Percentiles rank a stretch among this genome's conserved stretches.
Evolutionary conservation across 1,284 basidiomycete species (phyloP).

Genomic region (Cutaneotrichosporon mucoides): DNA sequence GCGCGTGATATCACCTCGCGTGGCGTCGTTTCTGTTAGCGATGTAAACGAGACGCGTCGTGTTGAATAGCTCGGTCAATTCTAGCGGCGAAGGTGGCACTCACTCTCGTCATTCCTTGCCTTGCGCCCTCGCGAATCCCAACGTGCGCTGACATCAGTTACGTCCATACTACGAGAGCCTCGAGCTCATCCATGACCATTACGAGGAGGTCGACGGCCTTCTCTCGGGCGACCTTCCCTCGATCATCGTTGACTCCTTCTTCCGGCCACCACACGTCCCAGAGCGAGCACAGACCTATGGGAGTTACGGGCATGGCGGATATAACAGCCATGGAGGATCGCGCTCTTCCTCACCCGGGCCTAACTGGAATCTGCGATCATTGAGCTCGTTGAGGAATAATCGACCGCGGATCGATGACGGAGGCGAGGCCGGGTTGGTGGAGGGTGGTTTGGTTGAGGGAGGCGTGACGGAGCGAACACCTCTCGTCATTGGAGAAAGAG

Average conservation of each 20-base stretch:
- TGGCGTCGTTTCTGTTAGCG: too few relatives aligned
- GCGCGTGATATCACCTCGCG: too few relatives aligned
- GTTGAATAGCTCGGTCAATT: too few relatives aligned
- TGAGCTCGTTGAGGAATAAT: not conserved
- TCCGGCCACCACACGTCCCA: not conserved
- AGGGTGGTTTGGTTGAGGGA: too few relatives aligned
- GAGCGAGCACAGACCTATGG: not conserved
- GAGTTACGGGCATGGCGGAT: too few relatives aligned
- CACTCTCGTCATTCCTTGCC: too few relatives aligned
- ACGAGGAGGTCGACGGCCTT: conserved; percentile 45
- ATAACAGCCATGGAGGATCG: too few relatives aligned
- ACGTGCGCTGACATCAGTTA: conserved; percentile 26
- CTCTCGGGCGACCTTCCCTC: conserved; percentile 42
- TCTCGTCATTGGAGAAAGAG: conserved; percentile 27
- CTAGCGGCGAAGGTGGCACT: too few relatives aligned
- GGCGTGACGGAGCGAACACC: conserved; percentile 26
- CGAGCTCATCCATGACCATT: conserved; percentile 36
- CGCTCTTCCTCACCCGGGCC: not conserved
- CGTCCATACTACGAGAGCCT: conserved; percentile 43
- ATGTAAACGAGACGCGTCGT: too few relatives aligned
- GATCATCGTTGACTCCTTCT: conserved; percentile 42
- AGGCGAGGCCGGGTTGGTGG: too few relatives aligned
- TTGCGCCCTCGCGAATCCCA: too few relatives aligned
- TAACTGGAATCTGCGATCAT: not conserved
- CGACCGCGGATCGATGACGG: conserved; percentile 9